A percentile compares a stretch with the other conserved stretches of the same genome.
phyloP scores from a whole-genome alignment of 139 green algal genomes.

The Astrephomene gubernaculifera region DNA sequence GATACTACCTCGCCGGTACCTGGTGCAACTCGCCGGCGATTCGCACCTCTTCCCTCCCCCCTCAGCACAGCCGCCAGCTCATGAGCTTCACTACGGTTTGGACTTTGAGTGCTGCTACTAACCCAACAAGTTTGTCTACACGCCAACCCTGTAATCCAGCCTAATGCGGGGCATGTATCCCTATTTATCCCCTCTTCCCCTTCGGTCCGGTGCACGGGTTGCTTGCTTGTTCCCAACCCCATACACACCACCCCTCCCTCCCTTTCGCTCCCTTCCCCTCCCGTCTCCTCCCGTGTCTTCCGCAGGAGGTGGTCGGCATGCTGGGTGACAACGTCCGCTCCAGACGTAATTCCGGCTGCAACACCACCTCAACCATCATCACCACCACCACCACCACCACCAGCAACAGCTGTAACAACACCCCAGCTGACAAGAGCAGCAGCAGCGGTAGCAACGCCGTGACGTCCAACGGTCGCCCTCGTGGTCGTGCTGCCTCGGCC shows the following conservation, averaged over 20 bases:
- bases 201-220: background rate
- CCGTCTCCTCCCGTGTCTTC: background rate
- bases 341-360: background rate
- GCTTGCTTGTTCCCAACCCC: background rate
- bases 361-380: background rate
- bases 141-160: background rate
- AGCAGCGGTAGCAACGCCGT: background rate
- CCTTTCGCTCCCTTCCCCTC: no score
- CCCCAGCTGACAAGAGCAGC: background rate
- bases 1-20: no score
- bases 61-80: background rate
- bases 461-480: background rate
- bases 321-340: background rate
- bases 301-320: background rate
- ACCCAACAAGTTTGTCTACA: no score
- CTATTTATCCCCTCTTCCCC: background rate
- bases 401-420: background rate
- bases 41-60: no score
- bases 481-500: background rate
- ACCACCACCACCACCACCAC: background rate
- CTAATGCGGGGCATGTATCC: background rate
- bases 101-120: background rate
- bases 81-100: background rate
- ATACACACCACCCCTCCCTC: background rate
- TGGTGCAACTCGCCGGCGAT: no score